Evolutionary conservation across 805 yeast species (phyloP).

Genomic region (Peterozyma xylosa): DNA sequence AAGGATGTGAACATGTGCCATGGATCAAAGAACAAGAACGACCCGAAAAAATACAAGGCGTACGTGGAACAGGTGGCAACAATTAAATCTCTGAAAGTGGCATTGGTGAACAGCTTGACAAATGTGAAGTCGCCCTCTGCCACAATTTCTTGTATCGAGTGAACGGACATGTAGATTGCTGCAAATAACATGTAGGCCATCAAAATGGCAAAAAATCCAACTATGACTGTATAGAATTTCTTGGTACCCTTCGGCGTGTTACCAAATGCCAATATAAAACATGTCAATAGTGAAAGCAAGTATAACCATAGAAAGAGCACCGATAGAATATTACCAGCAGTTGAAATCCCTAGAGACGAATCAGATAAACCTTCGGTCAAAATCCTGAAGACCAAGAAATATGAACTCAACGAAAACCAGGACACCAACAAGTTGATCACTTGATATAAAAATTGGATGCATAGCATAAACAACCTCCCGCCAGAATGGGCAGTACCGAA

Average conservation of each 20-base stretch:
- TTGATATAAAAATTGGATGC: slow-evolving; percentile 76
- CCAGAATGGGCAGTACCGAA: slow-evolving; percentile 75
- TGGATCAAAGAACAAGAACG: slow-evolving; percentile 81
- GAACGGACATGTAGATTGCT: slow-evolving; percentile 71
- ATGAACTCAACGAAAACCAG: slow-evolving; percentile 90
- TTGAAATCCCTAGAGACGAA: slow-evolving; percentile 25
- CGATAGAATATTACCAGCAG: slow-evolving; percentile 68
- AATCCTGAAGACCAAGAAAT: slow-evolving; percentile 83
- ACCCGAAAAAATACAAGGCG: slow-evolving; percentile 68
- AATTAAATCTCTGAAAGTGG: slow-evolving; percentile 76
- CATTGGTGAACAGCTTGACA: slow-evolving; percentile 47
- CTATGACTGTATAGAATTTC: slow-evolving; percentile 66
- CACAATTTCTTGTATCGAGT: slow-evolving; percentile 37
- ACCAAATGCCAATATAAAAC: slow-evolving; percentile 88
- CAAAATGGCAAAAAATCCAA: slow-evolving; percentile 73
- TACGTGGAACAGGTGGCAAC: slow-evolving; percentile 86
- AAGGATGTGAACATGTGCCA: slow-evolving; percentile 89
- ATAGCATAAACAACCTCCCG: slow-evolving; percentile 60
- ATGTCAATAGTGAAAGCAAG: slow-evolving; percentile 69
- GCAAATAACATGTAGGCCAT: slow-evolving; percentile 90
- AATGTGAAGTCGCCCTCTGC: slow-evolving; percentile 29
- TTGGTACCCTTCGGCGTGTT: slow-evolving; percentile 91
- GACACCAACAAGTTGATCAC: slow-evolving; percentile 67
- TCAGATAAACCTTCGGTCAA: slow-evolving; percentile 74
- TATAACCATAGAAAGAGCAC: slow-evolving; percentile 82